Percentiles rank a stretch among this genome's conserved stretches.
These are phyloP conservation scores for Globisporangium abappressorium DNA, from an alignment of 352 stramenopile species.

Conservation along the genomic window DNA sequence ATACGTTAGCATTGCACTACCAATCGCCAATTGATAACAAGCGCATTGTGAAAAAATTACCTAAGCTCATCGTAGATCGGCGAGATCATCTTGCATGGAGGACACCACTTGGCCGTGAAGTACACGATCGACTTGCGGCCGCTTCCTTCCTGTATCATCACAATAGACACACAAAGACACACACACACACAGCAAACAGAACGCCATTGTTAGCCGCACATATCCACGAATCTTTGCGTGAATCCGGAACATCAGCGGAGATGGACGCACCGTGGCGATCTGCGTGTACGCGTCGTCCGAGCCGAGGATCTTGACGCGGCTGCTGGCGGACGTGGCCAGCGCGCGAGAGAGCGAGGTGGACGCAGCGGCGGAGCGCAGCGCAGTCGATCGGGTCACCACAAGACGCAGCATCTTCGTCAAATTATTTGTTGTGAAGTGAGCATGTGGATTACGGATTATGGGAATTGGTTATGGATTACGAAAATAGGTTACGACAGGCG, in stretches of 20 bases:
- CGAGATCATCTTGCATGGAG: constrained; percentile 90
- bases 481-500: not conserved
- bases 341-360: constrained; percentile 18
- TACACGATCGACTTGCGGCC: constrained; percentile 82
- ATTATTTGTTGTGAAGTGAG: not conserved
- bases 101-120: constrained; percentile 89
- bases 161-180: not conserved
- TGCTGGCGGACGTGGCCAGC: constrained; percentile 39
- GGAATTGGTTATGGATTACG: not conserved
- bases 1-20: not conserved
- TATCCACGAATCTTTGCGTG: not conserved
- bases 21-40: not conserved
- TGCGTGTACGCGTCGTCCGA: constrained; percentile 73
- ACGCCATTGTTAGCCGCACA: not conserved
- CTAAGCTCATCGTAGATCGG: constrained; percentile 86
- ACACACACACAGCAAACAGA: not conserved
- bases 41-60: constrained; percentile 19
- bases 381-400: constrained; percentile 26
- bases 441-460: not conserved
- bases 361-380: constrained; percentile 24
- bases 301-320: constrained; percentile 71
- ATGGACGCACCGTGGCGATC: constrained; percentile 49
- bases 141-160: constrained; percentile 39
- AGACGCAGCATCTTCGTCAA: constrained; percentile 41
- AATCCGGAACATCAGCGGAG: not conserved